Evolutionary conservation across 371 early-diverging fungal genomes (phyloP).

Genomic region (Dichotomocladium elegans): DNA sequence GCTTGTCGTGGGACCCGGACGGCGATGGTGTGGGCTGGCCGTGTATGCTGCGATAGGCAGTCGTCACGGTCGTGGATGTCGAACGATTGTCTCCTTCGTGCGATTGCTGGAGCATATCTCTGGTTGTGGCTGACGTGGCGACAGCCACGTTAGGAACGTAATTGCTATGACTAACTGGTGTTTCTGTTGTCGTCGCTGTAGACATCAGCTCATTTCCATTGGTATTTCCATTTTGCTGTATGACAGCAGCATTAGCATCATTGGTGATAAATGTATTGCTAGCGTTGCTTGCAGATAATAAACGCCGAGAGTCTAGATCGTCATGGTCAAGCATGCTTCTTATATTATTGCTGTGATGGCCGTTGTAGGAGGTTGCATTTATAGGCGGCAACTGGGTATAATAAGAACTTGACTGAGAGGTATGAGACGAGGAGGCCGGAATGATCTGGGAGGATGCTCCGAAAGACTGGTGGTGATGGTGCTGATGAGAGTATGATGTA

Average conservation of each 20-base stretch:
- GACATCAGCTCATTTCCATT: conserved; percentile 5
- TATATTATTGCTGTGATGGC: not conserved
- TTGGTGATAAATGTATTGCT: no score
- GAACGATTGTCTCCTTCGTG: no score
- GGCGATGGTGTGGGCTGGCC: conserved; percentile 17
- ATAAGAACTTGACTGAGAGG: no score
- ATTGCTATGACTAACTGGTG: not conserved
- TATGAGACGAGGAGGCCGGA: no score
- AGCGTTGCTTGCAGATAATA: not conserved
- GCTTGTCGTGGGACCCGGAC: conserved; percentile 7
- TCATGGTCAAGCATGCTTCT: conserved; percentile 6
- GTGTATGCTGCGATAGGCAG: no score
- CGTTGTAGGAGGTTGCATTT: conserved; percentile 8
- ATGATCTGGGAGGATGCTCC: no score
- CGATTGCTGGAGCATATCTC: not conserved
- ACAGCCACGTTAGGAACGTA: not conserved
- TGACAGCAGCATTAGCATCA: no score
- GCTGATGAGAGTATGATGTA: no score
- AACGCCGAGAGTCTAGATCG: conserved; percentile 9
- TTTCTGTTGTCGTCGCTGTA: no score
- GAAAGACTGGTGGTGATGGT: no score
- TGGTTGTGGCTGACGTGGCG: not conserved
- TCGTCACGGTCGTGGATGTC: no score
- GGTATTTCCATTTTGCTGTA: not conserved
- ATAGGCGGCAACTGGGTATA: conserved; percentile 18